Evolutionary conservation across 2,329 filamentous ascomycete genomes (phyloP), one percentile per base, ranked within the genome.

Genomic region (Neofusicoccum umdonicola): DNA sequence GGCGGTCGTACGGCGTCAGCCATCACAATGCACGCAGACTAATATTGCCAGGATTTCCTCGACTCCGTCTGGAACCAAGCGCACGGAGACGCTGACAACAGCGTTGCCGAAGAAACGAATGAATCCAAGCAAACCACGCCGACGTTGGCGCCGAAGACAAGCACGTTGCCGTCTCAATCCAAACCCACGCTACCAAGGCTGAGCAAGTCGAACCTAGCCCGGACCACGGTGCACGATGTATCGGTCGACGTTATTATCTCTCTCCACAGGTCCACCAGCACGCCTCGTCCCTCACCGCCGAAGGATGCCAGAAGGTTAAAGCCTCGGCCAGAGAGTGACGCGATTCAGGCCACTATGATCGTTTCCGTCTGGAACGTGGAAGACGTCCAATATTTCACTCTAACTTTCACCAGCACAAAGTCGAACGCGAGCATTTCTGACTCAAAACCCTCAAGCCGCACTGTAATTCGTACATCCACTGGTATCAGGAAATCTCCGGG

Each of bases 331-430:
- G 52, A 50, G 34, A 39, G 35, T 22, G 34, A 51, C n/a, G 77
- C 82, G 37, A 75, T 86, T 0, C 85, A 86, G 67, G 88, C 90
- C 22, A 89, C 88, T 68, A 91, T 93, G 88, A 91, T 92, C 52
- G 86, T 93, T 22, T 90, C 88, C 0, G 85, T 91, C 6, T 93
- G 90, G 88, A 81, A 85, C n/a, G 85, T 90, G 44, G 86, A 90
- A 47, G 82, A 84, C 19, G 84, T 88, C 68, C 86, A 83, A 9
- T 92, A 89, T 75, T 93, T 88, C 72, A 92, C 89, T 1, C 78
- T 93, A 65, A 91, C 89, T 0, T 93, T 93, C 66, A 93, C 90
- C 11, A 87, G 83, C 66, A 83, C 85, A 15, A 48, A 17, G 27
- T 17, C 63, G 12, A 8, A 13, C 31, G 12, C 39, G 7, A 41